Conservation (phyloP, 768 basidiomycete genomes). For the Naganishia vishniacii region DNA sequence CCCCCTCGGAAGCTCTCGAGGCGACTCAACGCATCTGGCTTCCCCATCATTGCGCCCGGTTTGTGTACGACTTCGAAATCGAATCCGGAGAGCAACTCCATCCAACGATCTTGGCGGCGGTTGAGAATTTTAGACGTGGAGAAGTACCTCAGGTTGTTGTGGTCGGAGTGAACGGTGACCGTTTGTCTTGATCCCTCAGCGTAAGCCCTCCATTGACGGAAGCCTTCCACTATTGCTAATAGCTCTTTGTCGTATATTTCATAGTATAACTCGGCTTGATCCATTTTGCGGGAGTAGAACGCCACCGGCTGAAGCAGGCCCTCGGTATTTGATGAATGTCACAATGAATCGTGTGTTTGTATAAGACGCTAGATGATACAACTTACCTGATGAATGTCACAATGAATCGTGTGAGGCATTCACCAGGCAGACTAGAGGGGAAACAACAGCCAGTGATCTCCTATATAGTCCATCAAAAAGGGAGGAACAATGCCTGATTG, state of each 20-base stretch:
- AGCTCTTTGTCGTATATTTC: conserved; percentile 56
- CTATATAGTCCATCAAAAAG: too few relatives aligned
- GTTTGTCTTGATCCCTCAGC: background rate
- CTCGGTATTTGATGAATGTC: too few relatives aligned
- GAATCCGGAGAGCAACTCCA: conserved; percentile 28
- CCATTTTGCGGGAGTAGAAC: conserved; percentile 30
- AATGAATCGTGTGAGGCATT: too few relatives aligned
- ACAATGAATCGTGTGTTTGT: too few relatives aligned
- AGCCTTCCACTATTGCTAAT: conserved; percentile 51
- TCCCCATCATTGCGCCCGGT: conserved; percentile 19
- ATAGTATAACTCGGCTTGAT: conserved; percentile 52
- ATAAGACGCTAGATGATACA: too few relatives aligned
- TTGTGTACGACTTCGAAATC: conserved; percentile 30
- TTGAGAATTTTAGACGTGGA: conserved; percentile 49
- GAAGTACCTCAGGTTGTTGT: conserved; percentile 19
- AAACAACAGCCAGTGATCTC: too few relatives aligned
- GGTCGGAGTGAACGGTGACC: conserved; percentile 8
- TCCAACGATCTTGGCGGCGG: conserved; percentile 53
- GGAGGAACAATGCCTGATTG: too few relatives aligned
- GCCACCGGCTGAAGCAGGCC: conserved; percentile 23
- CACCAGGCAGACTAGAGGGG: too few relatives aligned
- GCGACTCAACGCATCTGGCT: conserved; percentile 27
- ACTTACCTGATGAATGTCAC: too few relatives aligned
- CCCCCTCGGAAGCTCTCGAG: background rate
- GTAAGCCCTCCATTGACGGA: conserved; percentile 19